These are phyloP conservation scores for Gynostemma pentaphyllum DNA, from an alignment of 306 rosid species.

Conservation along the genomic window DNA sequence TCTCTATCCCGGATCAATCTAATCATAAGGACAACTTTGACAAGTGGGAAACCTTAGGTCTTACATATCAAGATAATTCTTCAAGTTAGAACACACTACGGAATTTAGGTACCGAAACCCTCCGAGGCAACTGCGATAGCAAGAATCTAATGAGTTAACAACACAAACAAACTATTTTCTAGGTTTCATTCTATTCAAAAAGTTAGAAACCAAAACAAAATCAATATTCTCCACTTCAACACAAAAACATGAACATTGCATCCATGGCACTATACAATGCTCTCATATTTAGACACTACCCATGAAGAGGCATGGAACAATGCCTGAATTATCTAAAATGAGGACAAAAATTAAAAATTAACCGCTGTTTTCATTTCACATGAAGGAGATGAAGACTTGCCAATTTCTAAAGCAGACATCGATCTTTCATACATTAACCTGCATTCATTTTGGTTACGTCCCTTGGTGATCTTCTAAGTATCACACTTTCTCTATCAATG, in stretches of 20 bases:
- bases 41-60: no score
- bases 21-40: no score
- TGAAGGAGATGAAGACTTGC: background rate
- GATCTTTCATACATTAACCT: slow-evolving; percentile 10
- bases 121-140: slow-evolving; percentile 28
- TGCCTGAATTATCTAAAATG: slow-evolving; percentile 12
- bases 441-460: slow-evolving; percentile 37
- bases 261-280: slow-evolving; percentile 38
- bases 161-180: slow-evolving; percentile 16
- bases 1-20: no score
- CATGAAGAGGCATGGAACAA: slow-evolving; percentile 16
- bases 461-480: slow-evolving; percentile 50
- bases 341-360: slow-evolving; percentile 8
- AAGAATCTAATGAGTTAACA: slow-evolving; percentile 53
- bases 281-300: slow-evolving; percentile 33
- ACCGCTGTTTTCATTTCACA: slow-evolving; percentile 4
- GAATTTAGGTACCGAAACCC: slow-evolving; percentile 71
- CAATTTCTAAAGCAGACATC: background rate
- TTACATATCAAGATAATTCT: no score
- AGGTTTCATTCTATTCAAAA: slow-evolving; percentile 30
- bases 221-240: slow-evolving; percentile 40
- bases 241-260: slow-evolving; percentile 33
- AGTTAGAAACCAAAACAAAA: slow-evolving; percentile 17
- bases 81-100: slow-evolving; percentile 8
- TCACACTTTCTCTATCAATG: slow-evolving; percentile 12